A percentile compares a stretch with the other conserved stretches of the same genome.
Conservation (phyloP, 2,329 filamentous ascomycete genomes). For the Dothidotthia symphoricarpi region DNA sequence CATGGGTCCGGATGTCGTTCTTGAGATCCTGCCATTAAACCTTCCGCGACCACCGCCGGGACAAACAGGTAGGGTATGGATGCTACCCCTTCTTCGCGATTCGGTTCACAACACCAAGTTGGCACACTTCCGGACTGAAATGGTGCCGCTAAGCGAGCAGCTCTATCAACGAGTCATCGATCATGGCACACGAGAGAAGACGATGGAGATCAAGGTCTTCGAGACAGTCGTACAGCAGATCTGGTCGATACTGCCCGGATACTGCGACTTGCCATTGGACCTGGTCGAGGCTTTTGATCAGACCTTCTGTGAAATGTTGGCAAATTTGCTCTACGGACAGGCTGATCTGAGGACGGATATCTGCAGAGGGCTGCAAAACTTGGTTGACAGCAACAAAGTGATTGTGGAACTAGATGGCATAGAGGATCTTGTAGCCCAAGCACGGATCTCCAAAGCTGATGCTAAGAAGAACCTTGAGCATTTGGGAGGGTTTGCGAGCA, state of each 20-base stretch:
- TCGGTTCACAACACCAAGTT: constrained; percentile 86
- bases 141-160: constrained; percentile 83
- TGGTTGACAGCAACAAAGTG: constrained; percentile 89
- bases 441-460: constrained; percentile 70
- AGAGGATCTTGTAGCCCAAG: constrained; percentile 72
- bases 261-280: constrained; percentile 89
- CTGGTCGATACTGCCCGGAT: constrained; percentile 90
- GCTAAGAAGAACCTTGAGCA: constrained; percentile 81
- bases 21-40: constrained; percentile 82
- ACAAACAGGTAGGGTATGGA: constrained; percentile 86
- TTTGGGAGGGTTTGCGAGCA: constrained; percentile 74
- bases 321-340: constrained; percentile 90
- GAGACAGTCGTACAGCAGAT: constrained; percentile 95
- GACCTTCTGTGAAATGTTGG: constrained; percentile 81
- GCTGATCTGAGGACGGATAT: constrained; percentile 82
- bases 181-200: constrained; percentile 79
- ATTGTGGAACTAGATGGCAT: constrained; percentile 68
- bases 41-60: constrained; percentile 72
- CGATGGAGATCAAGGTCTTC: constrained; percentile 95
- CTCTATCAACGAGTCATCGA: constrained; percentile 89
- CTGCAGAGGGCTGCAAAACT: constrained; percentile 78
- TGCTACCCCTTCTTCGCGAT: constrained; percentile 87
- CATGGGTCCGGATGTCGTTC: constrained; percentile 83
- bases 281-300: constrained; percentile 72
- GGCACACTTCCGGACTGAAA: constrained; percentile 77